Evolutionary conservation across 306 rosid species (phyloP).

Genomic region (Vigna angularis): DNA sequence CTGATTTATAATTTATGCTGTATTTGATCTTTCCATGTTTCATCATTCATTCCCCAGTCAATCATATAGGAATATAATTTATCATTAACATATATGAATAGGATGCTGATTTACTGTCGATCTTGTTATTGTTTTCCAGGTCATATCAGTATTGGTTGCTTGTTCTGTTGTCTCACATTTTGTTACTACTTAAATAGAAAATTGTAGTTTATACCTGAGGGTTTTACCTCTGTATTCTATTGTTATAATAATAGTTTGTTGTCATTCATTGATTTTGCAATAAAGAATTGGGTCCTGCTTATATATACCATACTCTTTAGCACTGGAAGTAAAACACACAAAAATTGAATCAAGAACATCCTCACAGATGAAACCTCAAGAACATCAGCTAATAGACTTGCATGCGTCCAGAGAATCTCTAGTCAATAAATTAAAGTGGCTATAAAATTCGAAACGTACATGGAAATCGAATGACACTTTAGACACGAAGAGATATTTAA

Average conservation of each 20-base stretch:
- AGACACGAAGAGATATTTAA: too few species aligned
- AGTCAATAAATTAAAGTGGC: background rate
- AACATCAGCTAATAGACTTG: too few species aligned
- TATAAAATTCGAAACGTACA: too few species aligned
- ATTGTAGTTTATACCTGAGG: slow-evolving; percentile 35
- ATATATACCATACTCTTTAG: background rate
- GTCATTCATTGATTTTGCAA: slow-evolving; percentile 39
- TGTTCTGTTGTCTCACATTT: slow-evolving; percentile 42
- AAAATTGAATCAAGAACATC: too few species aligned
- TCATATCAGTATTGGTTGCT: slow-evolving; percentile 39
- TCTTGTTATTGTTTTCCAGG: slow-evolving; percentile 46
- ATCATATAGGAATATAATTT: background rate
- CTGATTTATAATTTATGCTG: too few species aligned
- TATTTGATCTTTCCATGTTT: background rate
- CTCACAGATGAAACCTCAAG: too few species aligned
- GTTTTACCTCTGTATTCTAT: slow-evolving; percentile 37
- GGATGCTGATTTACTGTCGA: slow-evolving; percentile 18
- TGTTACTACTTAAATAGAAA: slow-evolving; percentile 44
- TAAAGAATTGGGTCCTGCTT: slow-evolving; percentile 33
- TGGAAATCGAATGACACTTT: too few species aligned
- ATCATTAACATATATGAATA: background rate
- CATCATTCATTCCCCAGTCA: background rate
- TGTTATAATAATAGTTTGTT: slow-evolving; percentile 34
- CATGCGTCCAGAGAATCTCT: background rate
- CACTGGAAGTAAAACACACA: too few species aligned